Evolutionary conservation across 2,329 filamentous ascomycete genomes (phyloP), one percentile per base, ranked within the genome.

Genomic region (Colletotrichum higginsianum): DNA sequence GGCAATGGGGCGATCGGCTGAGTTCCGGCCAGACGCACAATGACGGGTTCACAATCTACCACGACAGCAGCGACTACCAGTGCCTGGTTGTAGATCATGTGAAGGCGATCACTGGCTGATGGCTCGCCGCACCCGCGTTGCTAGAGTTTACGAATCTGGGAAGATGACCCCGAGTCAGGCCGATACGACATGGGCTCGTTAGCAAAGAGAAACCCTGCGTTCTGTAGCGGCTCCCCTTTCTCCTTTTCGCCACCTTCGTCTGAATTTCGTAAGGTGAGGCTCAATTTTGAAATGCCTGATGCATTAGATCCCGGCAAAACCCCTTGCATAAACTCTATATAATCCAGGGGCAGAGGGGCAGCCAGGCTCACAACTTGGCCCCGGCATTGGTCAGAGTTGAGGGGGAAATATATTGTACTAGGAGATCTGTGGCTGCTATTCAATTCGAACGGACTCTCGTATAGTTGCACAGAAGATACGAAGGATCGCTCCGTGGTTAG

Each of bases 41-140:
- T 58, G 82, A 84, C 57, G 81, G 80, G 30, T 79, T 81, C 58
- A 84, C 83, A 6, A 80, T 84, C 64, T 83, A 82, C 71, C 80
- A 79, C n/a, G 80, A 79, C 21, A 80, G 77, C 16, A 75, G 72
- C 40, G 80, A 83, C 18, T 83, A 80, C 72, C 78, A 78, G 8
- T 84, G 82, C 61, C 72, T 84, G 62, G 79, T 84, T 55, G 80
- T 80, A 9, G 76, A 84, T 46, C 82, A 84, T 67, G 53, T 60
- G 1, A 66, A 70, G 47, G 61, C 61, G 12, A 66, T 58, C 21
- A 62, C 61, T 23, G 61, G 42, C 47, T 13, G 16, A 38, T 4
- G 30, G 35, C 46, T 23, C 52, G 44, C 9, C 16, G 30, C 21
- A 18, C 18, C 9, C 30, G 30, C 30, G 30, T 44, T 38, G 15